Percentiles rank a stretch among this genome's conserved stretches.
phyloP scores from a whole-genome alignment of 352 stramenopile genomes.

The Pythium aquatile region DNA sequence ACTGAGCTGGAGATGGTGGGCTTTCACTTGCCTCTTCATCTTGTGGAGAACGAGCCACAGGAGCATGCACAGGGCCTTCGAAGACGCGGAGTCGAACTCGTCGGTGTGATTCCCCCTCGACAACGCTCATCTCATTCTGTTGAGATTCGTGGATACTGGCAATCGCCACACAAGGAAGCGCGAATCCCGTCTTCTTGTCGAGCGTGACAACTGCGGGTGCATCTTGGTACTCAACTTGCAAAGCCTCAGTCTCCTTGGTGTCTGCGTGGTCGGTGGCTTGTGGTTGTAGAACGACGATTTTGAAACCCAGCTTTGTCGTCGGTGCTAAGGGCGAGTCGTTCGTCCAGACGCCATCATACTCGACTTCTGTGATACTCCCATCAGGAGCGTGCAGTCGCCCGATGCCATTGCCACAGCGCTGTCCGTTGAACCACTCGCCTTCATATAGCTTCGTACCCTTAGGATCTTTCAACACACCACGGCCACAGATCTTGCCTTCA shows the following conservation, averaged over 20 bases:
- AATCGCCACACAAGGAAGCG: slow-evolving; percentile 9
- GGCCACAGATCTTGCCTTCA: slow-evolving; percentile 24
- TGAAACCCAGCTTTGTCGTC: slow-evolving; percentile 16
- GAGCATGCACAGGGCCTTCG: slow-evolving; percentile 24
- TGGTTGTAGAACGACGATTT: neutral
- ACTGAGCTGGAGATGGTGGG: slow-evolving; percentile 11
- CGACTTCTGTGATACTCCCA: neutral
- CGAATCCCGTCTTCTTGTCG: slow-evolving; percentile 15
- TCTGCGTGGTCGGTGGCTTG: neutral
- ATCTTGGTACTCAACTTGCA: slow-evolving; percentile 13
- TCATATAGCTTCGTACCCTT: slow-evolving; percentile 35
- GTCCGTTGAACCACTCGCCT: slow-evolving; percentile 38
- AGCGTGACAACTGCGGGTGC: slow-evolving; percentile 10
- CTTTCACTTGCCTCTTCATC: neutral
- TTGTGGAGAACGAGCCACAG: neutral
- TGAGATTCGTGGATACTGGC: slow-evolving; percentile 7
- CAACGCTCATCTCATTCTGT: slow-evolving; percentile 3
- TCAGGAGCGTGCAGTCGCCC: slow-evolving; percentile 11
- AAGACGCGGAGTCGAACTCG: slow-evolving; percentile 40
- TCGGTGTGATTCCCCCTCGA: slow-evolving; percentile 38
- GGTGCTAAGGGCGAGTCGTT: slow-evolving; percentile 10
- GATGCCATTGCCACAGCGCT: slow-evolving; percentile 32
- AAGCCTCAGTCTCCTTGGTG: neutral
- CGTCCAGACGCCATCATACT: slow-evolving; percentile 23
- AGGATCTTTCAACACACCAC: slow-evolving; percentile 26